phyloP scores from a whole-genome alignment of 768 basidiomycete genomes.

The Hygrophoropsis aurantiaca region DNA sequence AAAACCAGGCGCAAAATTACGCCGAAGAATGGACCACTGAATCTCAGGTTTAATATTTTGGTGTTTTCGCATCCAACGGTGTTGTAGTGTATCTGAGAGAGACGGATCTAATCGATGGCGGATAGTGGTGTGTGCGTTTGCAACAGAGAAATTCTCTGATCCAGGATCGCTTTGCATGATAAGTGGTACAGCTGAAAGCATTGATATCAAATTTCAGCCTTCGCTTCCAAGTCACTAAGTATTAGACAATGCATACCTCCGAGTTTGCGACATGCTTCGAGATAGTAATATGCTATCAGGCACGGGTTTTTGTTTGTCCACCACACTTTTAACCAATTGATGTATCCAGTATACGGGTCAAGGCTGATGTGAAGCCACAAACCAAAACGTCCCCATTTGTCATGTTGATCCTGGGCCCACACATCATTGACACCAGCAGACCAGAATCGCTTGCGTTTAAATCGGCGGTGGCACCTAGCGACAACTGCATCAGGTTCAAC shows the following conservation, averaged over 20 bases:
- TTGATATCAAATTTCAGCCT: too few species aligned
- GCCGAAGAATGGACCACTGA: conserved; percentile 36
- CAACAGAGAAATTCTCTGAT: conserved; percentile 42
- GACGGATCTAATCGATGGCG: conserved; percentile 40
- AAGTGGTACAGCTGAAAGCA: conserved; percentile 36
- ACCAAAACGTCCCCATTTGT: conserved; percentile 43
- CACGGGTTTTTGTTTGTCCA: conserved; percentile 40
- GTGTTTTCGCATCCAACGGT: conserved; percentile 35
- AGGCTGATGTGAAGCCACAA: conserved; percentile 34
- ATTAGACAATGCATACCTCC: too few species aligned
- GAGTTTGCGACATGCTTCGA: conserved; percentile 23
- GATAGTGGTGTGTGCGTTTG: conserved; percentile 41
- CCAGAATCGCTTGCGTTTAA: conserved; percentile 32
- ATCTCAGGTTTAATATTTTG: conserved; percentile 45
- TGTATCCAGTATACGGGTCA: conserved; percentile 34
- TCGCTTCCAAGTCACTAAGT: too few species aligned
- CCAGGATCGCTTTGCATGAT: conserved; percentile 46
- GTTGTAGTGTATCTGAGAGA: conserved; percentile 38
- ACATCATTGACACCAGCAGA: conserved; percentile 42
- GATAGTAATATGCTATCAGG: conserved; percentile 34
- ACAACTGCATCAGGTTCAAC: too few species aligned
- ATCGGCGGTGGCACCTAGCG: too few species aligned
- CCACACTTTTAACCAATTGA: conserved; percentile 42
- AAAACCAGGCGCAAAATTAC: conserved; percentile 33
- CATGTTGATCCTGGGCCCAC: conserved; percentile 41